Evolutionary conservation across 2,329 filamentous ascomycete species (phyloP).

Genomic region (Cryphonectria naterciae): DNA sequence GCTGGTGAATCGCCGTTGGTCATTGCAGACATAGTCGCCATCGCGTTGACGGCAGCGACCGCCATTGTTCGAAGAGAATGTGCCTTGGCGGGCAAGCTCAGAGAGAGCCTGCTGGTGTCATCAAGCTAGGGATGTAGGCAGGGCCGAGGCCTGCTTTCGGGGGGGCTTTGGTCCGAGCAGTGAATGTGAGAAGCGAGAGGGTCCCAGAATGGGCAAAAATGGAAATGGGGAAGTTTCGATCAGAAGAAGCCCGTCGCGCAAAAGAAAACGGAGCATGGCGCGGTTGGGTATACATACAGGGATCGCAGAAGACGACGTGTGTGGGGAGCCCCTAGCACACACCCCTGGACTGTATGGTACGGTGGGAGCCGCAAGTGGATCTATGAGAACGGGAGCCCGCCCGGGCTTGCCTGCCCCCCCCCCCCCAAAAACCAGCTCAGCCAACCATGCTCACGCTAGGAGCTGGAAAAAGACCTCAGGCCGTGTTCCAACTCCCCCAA

Average conservation of each 20-base stretch:
- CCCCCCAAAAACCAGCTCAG: not conserved
- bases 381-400: slow-evolving; percentile 8
- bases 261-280: slow-evolving; percentile 3
- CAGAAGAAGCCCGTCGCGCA: slow-evolving; percentile 2
- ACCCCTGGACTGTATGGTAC: not conserved
- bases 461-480: slow-evolving; percentile 29
- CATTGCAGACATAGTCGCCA: slow-evolving; percentile 12
- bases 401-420: slow-evolving; percentile 2
- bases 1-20: slow-evolving; percentile 17
- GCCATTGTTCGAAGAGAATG: slow-evolving; percentile 22
- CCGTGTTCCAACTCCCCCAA: slow-evolving; percentile 25
- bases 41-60: slow-evolving; percentile 16
- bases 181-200: not conserved
- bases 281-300: slow-evolving; percentile 21
- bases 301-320: slow-evolving; percentile 15
- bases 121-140: not conserved
- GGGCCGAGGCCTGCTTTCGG: not conserved
- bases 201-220: not conserved
- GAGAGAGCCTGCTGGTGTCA: not conserved
- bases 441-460: slow-evolving; percentile 2
- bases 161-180: not conserved
- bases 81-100: slow-evolving; percentile 16
- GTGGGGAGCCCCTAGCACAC: slow-evolving; percentile 8
- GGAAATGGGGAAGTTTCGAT: not conserved
- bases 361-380: slow-evolving; percentile 29